Percentiles rank a stretch among this genome's conserved stretches.
Evolutionary conservation across 2,329 filamentous ascomycete genomes (phyloP).

Genomic region (Drechslerella coelobrocha): DNA sequence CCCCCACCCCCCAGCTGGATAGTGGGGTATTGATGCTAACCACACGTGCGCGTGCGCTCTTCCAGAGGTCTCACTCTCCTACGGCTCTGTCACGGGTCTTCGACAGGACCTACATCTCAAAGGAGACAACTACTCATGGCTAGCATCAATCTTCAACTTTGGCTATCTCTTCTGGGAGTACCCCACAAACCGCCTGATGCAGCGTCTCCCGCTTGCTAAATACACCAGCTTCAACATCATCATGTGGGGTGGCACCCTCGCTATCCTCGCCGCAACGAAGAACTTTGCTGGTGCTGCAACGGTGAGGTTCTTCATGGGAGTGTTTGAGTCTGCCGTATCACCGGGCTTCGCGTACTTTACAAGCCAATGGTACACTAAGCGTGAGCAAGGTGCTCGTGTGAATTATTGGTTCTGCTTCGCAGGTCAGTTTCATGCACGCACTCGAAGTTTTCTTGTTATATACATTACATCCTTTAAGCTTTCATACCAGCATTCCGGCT

Average conservation of each 20-base stretch:
- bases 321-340: constrained; percentile 73
- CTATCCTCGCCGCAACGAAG: constrained; percentile 69
- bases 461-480: too few species aligned
- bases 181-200: constrained; percentile 66
- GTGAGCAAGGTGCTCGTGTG: constrained; percentile 69
- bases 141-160: constrained; percentile 59
- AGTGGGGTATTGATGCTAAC: background rate
- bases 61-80: constrained; percentile 62
- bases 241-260: constrained; percentile 67
- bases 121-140: constrained; percentile 62
- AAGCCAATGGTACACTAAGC: constrained; percentile 74
- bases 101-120: constrained; percentile 59
- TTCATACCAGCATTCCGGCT: too few species aligned
- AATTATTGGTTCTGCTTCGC: constrained; percentile 75
- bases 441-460: too few species aligned
- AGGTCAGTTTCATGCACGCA: too few species aligned
- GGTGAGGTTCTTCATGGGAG: constrained; percentile 71
- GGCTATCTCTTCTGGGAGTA: constrained; percentile 63
- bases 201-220: constrained; percentile 69
- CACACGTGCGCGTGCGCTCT: constrained; percentile 10
- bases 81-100: constrained; percentile 63
- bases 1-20: background rate
- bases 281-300: constrained; percentile 69
- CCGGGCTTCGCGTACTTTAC: constrained; percentile 74
- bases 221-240: constrained; percentile 69